Percentiles rank a stretch among this genome's conserved stretches.
These are phyloP conservation scores for Lachnellula occidentalis DNA, from an alignment of 2,329 filamentous ascomycete species.

Conservation along the genomic window DNA sequence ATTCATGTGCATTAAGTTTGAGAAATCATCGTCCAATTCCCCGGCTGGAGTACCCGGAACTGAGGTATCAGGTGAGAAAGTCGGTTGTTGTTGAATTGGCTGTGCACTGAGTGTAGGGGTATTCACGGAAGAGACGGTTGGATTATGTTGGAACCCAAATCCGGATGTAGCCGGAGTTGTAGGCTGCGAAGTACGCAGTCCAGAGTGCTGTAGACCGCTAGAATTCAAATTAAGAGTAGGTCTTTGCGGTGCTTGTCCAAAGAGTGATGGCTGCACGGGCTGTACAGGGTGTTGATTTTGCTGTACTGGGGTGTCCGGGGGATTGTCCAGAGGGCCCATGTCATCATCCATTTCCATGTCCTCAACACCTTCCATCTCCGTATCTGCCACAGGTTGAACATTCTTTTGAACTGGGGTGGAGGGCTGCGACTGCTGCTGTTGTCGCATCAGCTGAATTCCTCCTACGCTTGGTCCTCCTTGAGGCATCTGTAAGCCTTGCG, in stretches of 20 bases:
- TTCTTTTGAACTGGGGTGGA: slow-evolving; percentile 28
- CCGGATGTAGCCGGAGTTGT: slow-evolving; percentile 74
- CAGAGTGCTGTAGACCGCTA: slow-evolving; percentile 63
- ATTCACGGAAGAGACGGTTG: slow-evolving; percentile 94
- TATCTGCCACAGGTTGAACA: slow-evolving; percentile 32
- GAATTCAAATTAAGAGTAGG: slow-evolving; percentile 79
- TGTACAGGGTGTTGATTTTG: slow-evolving; percentile 56
- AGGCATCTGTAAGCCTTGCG: slow-evolving; percentile 26
- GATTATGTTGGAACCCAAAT: slow-evolving; percentile 84
- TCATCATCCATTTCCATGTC: slow-evolving; percentile 97
- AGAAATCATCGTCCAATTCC: slow-evolving; percentile 70
- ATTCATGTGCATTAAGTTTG: slow-evolving; percentile 56
- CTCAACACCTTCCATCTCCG: slow-evolving; percentile 76
- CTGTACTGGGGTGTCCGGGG: slow-evolving; percentile 41
- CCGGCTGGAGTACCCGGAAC: slow-evolving; percentile 65
- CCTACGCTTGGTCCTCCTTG: slow-evolving; percentile 26
- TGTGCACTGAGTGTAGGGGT: slow-evolving; percentile 85
- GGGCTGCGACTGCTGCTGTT: slow-evolving; percentile 31
- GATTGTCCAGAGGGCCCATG: slow-evolving; percentile 59
- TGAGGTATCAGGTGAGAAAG: slow-evolving; percentile 52
- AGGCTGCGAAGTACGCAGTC: slow-evolving; percentile 78
- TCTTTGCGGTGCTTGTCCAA: slow-evolving; percentile 53
- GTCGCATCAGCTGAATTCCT: slow-evolving; percentile 31
- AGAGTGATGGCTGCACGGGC: slow-evolving; percentile 59
- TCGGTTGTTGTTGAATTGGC: slow-evolving; percentile 47